Evolutionary conservation across 768 basidiomycete species (phyloP), one percentile per base, ranked within the genome.

Genomic region (Lactifluus hygrophoroides): DNA sequence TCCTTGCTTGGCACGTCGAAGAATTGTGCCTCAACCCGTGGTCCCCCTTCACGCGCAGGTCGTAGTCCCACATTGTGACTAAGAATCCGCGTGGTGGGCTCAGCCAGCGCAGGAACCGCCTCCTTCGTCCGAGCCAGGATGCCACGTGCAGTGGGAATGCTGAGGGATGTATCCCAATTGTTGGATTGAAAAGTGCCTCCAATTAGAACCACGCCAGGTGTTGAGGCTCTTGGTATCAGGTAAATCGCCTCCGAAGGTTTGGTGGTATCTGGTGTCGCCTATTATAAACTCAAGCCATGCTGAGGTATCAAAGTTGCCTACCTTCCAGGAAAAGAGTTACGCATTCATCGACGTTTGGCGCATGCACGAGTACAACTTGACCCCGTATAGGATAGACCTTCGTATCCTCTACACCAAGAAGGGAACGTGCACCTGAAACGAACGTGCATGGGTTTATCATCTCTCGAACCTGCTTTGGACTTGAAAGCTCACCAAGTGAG

Each of bases 401-500:
- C 57, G 76, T 76, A 69, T 96, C 94, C 66, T 93, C 85, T 2
- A 94, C 82, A 5, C 92, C 93, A 13, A 88, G 80, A 43, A 95
- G 76, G 32, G 81, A 83, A 50, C 81, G 77, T 9, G 91, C 83
- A 3, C 86, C 87, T 79, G 51, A 11, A 19, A 45, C 9, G 17
- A 40, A 34, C 30, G 23, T 35, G 19, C 51, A 56, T 65, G 19
- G 13, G 54, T 19, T 4, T 3, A 30, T 16, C 50, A 23, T 21
- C 30, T 27, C 16, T 8, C 51, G 16, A 19, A 54, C 16, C 17
- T 49, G 5, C 5, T 35, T 19, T 7, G 19, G 44, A 30, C 28
- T 19, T 7, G 19, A 49, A 30, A 8, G 48, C 73, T 57, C 45
- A 77, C 82, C 83, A 8, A 85, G 72, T 10, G 77, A 77, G 0